Base-by-base conservation (phyloP, 257 asterid species). In the Gynochthodes officinalis region DNA sequence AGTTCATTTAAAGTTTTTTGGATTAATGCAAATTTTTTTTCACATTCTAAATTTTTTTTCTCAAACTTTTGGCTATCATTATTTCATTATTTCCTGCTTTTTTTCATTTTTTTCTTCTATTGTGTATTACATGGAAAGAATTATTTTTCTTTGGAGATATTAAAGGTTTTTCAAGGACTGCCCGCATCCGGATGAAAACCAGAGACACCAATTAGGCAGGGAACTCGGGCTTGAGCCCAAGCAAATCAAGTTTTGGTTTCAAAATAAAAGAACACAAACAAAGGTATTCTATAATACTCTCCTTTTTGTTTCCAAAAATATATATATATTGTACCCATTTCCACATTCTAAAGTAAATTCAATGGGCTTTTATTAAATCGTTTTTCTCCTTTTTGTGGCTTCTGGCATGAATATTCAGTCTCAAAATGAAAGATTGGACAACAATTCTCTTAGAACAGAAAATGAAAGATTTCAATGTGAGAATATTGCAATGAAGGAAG, bases 221-320 rank as follows among this genome's bases (percentile, higher is more conserved):
- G 85, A 87, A 53, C 63, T 79, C 5, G 88, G 91, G 46, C 89
- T 91, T 42, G 94, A 91, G 55, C 86, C 85, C 40, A 76, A 74
- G 57, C 95, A 87, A 74, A 82, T 91, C 27, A 82, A 86, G 64
- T 89, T 78, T 74, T 90, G 92, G 96, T 90, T 90, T 82, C 94
- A 90, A 81, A 90, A 90, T 48, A 89, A 87, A 74, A 78, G 89
- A 70, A 84, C 87, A 53, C 92, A 86, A 73, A 79, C 75, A 18
- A 87, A 86, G 97, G 89, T 87, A n/a, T n/a, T n/a, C n/a, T n/a
- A n/a, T n/a, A n/a, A 12, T 46, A 12, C 15, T 46, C 7, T 42
- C 48, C 9, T 42, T 42, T 42, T 42, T 42, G 1, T 21, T 21
- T 8, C 30, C 27, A 1, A 33, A 66, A 32, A 46, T n/a, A n/a